Conservation (phyloP, 371 early-diverging fungal species). For the Lichtheimia ramosa region DNA sequence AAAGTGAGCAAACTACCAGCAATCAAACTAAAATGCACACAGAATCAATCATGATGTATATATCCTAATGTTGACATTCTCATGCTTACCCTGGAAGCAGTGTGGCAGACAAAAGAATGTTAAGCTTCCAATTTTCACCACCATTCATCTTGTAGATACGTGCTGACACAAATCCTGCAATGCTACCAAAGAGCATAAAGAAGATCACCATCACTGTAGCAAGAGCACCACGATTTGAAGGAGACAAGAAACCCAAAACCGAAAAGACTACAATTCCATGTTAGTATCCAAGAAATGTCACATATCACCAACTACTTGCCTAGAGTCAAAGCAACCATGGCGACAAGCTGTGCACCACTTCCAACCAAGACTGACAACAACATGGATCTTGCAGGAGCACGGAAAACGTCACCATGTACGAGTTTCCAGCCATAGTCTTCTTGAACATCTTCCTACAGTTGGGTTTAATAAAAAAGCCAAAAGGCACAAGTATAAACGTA, state of each 20-base stretch:
- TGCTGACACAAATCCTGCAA: conserved; percentile 85
- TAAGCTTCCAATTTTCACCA: conserved; percentile 81
- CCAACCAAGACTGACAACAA: conserved; percentile 83
- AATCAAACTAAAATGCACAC: conserved; percentile 33
- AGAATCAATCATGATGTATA: background rate
- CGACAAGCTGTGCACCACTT: conserved; percentile 84
- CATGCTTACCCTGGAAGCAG: conserved; percentile 69
- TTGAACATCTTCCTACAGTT: conserved; percentile 66
- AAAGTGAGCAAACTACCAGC: conserved; percentile 69
- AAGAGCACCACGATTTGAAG: conserved; percentile 89
- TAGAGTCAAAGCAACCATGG: conserved; percentile 75
- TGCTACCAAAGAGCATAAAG: conserved; percentile 80
- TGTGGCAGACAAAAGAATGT: conserved; percentile 78
- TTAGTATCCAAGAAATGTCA: background rate
- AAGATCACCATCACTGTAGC: conserved; percentile 85
- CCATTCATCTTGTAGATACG: conserved; percentile 90
- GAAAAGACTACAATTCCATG: conserved; percentile 68
- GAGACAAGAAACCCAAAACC: conserved; percentile 91
- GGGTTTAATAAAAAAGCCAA: background rate
- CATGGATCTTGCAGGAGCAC: conserved; percentile 74
- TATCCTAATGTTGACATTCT: background rate
- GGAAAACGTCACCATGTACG: conserved; percentile 89
- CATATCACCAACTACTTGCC: conserved; percentile 18
- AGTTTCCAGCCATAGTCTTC: conserved; percentile 92
- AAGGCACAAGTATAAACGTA: background rate